Evolutionary conservation across 2,329 filamentous ascomycete genomes (phyloP).

Genomic region (Fusarium aywerte): DNA sequence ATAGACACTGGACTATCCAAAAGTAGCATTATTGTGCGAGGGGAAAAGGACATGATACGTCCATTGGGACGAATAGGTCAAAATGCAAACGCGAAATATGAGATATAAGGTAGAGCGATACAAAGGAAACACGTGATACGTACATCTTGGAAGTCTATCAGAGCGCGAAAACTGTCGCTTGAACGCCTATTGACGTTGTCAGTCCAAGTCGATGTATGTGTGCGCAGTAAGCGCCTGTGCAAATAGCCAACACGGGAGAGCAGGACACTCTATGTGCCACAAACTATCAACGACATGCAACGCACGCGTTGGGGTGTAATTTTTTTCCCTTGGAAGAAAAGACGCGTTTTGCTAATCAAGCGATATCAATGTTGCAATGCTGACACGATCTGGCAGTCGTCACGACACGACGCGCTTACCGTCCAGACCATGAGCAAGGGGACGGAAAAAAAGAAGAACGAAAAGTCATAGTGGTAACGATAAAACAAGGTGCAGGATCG

Average conservation of each 20-base stretch:
- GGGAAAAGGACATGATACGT: constrained; percentile 18
- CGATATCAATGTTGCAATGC: constrained; percentile 2
- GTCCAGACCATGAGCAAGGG: background rate
- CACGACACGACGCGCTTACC: constrained; percentile 25
- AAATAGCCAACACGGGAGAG: constrained; percentile 37
- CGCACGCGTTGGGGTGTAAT: constrained; percentile 8
- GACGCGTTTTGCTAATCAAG: constrained; percentile 18
- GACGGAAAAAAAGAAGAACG: background rate
- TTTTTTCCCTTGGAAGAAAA: constrained; percentile 16
- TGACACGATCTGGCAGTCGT: constrained; percentile 16
- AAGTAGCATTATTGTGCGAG: constrained; percentile 30
- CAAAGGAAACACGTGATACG: constrained; percentile 32
- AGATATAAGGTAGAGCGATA: constrained; percentile 6
- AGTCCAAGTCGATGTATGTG: constrained; percentile 34
- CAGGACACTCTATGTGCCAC: constrained; percentile 12
- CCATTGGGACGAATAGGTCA: background rate
- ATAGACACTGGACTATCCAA: constrained; percentile 15
- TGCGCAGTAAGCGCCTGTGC: constrained; percentile 42
- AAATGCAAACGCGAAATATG: background rate
- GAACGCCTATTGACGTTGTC: constrained; percentile 41
- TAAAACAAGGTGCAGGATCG: background rate
- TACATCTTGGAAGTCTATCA: constrained; percentile 28
- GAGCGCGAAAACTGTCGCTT: constrained; percentile 3
- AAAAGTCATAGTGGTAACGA: background rate
- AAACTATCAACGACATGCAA: constrained; percentile 13